Conservation (phyloP, 208 protist genomes). For the Trypanosoma caninum region DNA sequence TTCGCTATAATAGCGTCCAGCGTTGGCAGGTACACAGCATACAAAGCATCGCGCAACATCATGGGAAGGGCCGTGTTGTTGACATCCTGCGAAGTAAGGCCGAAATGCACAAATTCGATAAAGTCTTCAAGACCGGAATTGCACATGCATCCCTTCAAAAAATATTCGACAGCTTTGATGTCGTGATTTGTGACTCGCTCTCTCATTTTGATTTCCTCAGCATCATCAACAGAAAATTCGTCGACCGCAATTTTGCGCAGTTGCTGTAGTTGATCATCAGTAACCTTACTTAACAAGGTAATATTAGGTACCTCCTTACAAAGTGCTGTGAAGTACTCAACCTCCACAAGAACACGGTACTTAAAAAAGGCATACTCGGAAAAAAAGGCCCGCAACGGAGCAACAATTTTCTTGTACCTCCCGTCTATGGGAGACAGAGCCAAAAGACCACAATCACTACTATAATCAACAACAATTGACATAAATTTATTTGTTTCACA, state of each 20-base stretch:
- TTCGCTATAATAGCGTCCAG: constrained; percentile 48
- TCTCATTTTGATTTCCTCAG: constrained; percentile 87
- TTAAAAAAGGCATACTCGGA: constrained; percentile 91
- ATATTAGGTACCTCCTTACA: constrained; percentile 58
- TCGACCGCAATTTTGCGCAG: constrained; percentile 57
- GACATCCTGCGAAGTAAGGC: constrained; percentile 96
- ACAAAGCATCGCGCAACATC: constrained; percentile 85
- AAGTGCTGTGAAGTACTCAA: constrained; percentile 88
- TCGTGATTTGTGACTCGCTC: constrained; percentile 95
- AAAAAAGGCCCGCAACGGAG: constrained; percentile 82
- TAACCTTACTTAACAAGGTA: constrained; percentile 46
- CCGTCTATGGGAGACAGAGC: constrained; percentile 94
- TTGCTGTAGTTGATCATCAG: constrained; percentile 40
- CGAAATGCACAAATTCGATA: constrained; percentile 96
- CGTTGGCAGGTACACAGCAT: constrained; percentile 67
- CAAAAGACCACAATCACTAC: constrained; percentile 51
- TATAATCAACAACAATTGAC: constrained; percentile 25
- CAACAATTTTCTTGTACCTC: constrained; percentile 80
- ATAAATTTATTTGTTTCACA: neutral
- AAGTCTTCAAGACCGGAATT: constrained; percentile 52
- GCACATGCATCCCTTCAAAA: constrained; percentile 90
- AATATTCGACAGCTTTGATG: constrained; percentile 97
- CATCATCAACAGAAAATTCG: constrained; percentile 80
- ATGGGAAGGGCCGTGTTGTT: constrained; percentile 96
- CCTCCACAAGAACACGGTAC: constrained; percentile 91